Base-by-base conservation (phyloP, 2,329 filamentous ascomycete genomes). In the Aspergillus intermedius region DNA sequence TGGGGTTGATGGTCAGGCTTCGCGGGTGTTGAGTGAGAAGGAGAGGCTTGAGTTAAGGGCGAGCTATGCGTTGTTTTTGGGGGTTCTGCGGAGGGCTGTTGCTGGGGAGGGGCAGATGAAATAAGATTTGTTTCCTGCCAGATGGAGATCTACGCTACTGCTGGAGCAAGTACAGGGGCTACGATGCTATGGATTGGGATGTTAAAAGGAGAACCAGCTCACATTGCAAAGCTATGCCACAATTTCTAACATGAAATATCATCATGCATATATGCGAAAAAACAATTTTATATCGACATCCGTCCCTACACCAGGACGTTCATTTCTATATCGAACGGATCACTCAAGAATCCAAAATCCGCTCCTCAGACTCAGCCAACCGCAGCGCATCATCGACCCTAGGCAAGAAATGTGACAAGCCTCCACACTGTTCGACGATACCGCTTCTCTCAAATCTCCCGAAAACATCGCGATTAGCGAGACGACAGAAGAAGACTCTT, bases 381-480 rank as follows among this genome's bases (percentile, higher is more conserved):
- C 84, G 79, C 58, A 98, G 68, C 2, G 93, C 93, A 64, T 95
- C 87, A 45, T 90, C 83, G 1, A 97, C 90, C 56, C 87, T 85
- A 21, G 80, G 77, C 7, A 95, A 86, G 67, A 96, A 95, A 59
- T 93, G 84, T 1, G 76, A 68, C 62, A 80, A 76, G 0, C 91
- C 91, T 2, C 91, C 91, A 49, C 86, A 87, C 46, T 87, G 75
- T 1, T 88, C 87, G 1, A 96, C 80, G 56, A 98, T 96, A 3
- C 93, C 91, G 57, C 87, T 90, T 47, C 80, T 77, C 47, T 82
- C 75, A 71, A 97, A 88, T 46, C 89, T 74, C 45, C 76, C 70
- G 76, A 86, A 91, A 0, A 94, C 85, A 2, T 77, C 71, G 49
- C 70, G 75, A 15, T 71, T 68, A 23, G 73, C 67, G 7, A 82